Base-by-base conservation (phyloP, 1,284 basidiomycete species). In the Rhodotorula mucilaginosa region DNA sequence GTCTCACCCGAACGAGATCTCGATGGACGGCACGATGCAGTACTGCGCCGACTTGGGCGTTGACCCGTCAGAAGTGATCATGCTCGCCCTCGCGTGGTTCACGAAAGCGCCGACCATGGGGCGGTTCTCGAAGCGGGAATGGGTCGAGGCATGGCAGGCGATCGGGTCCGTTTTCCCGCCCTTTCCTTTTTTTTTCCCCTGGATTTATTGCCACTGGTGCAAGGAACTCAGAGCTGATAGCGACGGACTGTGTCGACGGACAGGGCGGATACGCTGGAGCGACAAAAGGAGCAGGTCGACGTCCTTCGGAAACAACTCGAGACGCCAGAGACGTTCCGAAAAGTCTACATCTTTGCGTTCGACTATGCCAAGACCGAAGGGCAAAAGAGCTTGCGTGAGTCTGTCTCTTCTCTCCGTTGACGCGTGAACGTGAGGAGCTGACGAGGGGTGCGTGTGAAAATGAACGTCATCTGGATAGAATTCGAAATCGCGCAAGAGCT, bases 311-410 rank as follows among this genome's bases (percentile, higher is more conserved):
- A 82, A 15, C 92, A 96, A 88, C 87, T 87, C 78, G 78, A 80
- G 3, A 81, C 86, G 23, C 82, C 95, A 18, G 80, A 84, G 2
- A 83, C 82, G 47, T 82, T 96, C 68, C 85, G 88, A 56, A 81
- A 84, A 62, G 87, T 97, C 16, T 99, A 98, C 83, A 87, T 87
- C 76, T 90, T 89, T 81, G 91, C 92, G 0, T 99, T 97, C 79
- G 87, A 89, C 72, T 92, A 97, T 81, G 90, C 89, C 39, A 88
- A 90, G 70, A 81, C 84, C 26, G 88, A 90, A 67, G 93, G 93
- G 0, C 84, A 85, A 51, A 83, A 85, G 73, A 83, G 82, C 44
- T 75, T 86, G 56, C 79, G 80, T 81, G 62, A 49, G 80, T 78
- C 31, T 52, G 6, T 6, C 13, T 3, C 4, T 8, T 10, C 29